Conservation (phyloP, 1,284 basidiomycete species). For the Moesziomyces globuligerus region DNA sequence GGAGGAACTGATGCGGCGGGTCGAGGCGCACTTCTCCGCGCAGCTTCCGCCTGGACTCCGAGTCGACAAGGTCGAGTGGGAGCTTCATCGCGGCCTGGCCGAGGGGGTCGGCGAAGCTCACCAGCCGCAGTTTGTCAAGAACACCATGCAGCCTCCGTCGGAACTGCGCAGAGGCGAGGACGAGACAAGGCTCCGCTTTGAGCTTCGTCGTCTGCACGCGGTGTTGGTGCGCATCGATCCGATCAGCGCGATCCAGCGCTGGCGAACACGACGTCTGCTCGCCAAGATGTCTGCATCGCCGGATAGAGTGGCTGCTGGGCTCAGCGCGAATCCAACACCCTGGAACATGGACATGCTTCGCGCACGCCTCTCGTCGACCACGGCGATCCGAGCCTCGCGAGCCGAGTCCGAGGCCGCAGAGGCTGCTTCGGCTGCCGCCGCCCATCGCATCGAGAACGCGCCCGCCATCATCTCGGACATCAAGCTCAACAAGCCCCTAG, state of each 20-base stretch:
- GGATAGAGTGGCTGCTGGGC: not conserved
- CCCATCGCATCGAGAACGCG: conserved; percentile 5
- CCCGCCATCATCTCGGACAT: conserved; percentile 8
- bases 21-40: conserved; percentile 4
- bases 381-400: not conserved
- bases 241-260: conserved; percentile 3
- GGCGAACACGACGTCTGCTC: conserved; percentile 13
- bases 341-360: conserved; percentile 4
- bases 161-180: not conserved
- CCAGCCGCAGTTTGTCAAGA: not conserved
- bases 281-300: conserved; percentile 4
- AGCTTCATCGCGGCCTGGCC: conserved; percentile 10
- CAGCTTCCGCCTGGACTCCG: conserved; percentile 3
- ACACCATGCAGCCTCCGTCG: not conserved
- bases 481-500: not conserved
- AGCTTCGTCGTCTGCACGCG: not conserved
- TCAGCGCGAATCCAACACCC: not conserved
- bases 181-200: not conserved
- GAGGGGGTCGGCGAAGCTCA: conserved; percentile 8
- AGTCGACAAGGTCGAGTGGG: conserved; percentile 9
- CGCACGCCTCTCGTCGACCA: conserved; percentile 9
- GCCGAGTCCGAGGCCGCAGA: not conserved
- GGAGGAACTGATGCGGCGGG: conserved; percentile 7
- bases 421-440: conserved; percentile 1
- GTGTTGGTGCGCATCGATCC: conserved; percentile 4